Percentiles rank a stretch among this genome's conserved stretches.
These are phyloP conservation scores for Naganishia liquefaciens DNA, from an alignment of 1,284 basidiomycete genomes.

Conservation along the genomic window DNA sequence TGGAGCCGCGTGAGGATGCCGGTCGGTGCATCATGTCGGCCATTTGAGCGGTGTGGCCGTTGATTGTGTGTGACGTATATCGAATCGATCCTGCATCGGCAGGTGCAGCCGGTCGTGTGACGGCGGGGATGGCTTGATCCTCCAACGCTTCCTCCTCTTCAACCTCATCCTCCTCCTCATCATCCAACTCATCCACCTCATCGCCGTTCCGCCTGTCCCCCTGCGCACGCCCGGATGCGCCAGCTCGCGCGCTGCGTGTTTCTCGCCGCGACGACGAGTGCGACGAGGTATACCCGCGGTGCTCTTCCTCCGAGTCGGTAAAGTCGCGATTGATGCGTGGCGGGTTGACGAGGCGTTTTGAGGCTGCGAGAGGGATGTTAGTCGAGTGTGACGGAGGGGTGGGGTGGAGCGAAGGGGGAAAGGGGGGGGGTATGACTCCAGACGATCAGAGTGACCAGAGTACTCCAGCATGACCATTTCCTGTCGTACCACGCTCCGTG, in stretches of 20 bases:
- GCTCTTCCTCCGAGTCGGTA: constrained; percentile 19
- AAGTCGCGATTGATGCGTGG: constrained; percentile 17
- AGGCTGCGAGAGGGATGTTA: neutral
- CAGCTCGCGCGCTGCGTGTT: neutral
- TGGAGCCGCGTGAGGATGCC: no score
- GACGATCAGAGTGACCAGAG: no score
- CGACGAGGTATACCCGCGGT: neutral
- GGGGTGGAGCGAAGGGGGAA: neutral
- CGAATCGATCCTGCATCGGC: neutral
- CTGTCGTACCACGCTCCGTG: no score
- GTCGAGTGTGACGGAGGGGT: neutral
- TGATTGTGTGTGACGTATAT: neutral
- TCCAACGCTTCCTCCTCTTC: neutral
- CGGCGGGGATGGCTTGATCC: no score
- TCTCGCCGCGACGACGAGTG: neutral
- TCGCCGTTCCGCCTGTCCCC: constrained; percentile 14
- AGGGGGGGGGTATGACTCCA: no score
- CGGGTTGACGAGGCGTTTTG: neutral
- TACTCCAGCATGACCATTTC: no score
- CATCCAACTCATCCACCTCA: constrained; percentile 23
- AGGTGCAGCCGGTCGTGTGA: neutral
- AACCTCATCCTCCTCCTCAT: constrained; percentile 10
- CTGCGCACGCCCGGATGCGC: neutral
- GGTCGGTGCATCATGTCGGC: neutral
- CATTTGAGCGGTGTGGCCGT: neutral